phyloP scores from a whole-genome alignment of 768 basidiomycete genomes.

The Kwoniella newhampshirensis region DNA sequence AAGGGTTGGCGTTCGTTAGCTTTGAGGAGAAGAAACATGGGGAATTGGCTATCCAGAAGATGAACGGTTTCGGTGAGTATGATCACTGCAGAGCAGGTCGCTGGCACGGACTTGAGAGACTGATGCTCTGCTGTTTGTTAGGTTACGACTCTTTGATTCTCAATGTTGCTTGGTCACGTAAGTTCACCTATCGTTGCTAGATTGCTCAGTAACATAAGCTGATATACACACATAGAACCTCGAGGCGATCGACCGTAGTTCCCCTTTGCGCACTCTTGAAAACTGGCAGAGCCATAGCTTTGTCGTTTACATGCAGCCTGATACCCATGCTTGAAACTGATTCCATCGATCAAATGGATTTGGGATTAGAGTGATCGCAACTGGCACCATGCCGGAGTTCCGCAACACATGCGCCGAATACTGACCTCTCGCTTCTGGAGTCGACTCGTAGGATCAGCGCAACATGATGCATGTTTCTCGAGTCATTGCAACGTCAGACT shows the following conservation, averaged over 20 bases:
- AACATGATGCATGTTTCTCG: no score
- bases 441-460: no score
- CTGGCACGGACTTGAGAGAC: background rate
- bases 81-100: background rate
- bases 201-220: background rate
- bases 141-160: constrained; percentile 84
- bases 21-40: constrained; percentile 80
- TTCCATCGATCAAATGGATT: no score
- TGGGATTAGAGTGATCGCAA: no score
- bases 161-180: constrained; percentile 64
- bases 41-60: constrained; percentile 85
- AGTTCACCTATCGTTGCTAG: constrained; percentile 14
- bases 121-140: constrained; percentile 8
- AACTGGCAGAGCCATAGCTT: background rate
- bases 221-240: constrained; percentile 7
- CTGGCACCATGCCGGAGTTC: no score
- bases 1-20: constrained; percentile 96
- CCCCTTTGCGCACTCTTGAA: background rate
- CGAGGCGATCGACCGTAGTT: constrained; percentile 20
- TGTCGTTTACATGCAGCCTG: constrained; percentile 16
- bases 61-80: constrained; percentile 71
- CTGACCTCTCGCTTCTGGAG: no score
- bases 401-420: no score
- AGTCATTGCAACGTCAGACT: no score
- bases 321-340: constrained; percentile 6